A percentile compares a stretch with the other conserved stretches of the same genome.
phyloP scores from a whole-genome alignment of 306 rosid genomes.

The Pterocarpus santalinus region DNA sequence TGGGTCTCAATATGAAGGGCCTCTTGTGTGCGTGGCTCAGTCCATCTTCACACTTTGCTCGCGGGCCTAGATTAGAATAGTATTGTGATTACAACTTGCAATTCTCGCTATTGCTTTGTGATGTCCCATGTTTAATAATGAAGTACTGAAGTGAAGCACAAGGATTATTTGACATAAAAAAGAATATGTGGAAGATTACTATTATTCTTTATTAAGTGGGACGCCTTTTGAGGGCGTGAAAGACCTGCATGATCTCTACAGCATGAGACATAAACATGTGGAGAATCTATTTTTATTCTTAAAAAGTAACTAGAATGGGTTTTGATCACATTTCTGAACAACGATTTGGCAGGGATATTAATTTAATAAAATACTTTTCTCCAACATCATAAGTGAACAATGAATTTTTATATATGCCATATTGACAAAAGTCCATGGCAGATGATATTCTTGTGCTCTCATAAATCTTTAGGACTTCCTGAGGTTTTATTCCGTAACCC shows the following conservation, averaged over 20 bases:
- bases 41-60: background rate
- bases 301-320: conserved; percentile 35
- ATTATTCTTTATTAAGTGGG: conserved; percentile 39
- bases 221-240: conserved; percentile 39
- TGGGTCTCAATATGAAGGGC: background rate
- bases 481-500: background rate
- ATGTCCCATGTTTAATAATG: background rate
- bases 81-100: background rate
- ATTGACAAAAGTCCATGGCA: background rate
- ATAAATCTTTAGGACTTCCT: conserved; percentile 31
- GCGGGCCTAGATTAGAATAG: background rate
- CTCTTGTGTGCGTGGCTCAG: background rate
- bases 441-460: background rate
- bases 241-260: conserved; percentile 41
- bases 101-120: background rate
- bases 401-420: conserved; percentile 1
- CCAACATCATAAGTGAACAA: conserved; percentile 43
- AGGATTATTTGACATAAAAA: background rate
- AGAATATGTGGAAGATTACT: conserved; percentile 7
- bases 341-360: conserved; percentile 52
- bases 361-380: conserved; percentile 34
- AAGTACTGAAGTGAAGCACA: background rate
- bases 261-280: conserved; percentile 53
- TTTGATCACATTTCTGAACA: conserved; percentile 57
- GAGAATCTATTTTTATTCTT: conserved; percentile 61